A percentile compares a stretch with the other conserved stretches of the same genome.
Conservation (phyloP, 1,284 basidiomycete genomes). For the Microbotryum intermedium region DNA sequence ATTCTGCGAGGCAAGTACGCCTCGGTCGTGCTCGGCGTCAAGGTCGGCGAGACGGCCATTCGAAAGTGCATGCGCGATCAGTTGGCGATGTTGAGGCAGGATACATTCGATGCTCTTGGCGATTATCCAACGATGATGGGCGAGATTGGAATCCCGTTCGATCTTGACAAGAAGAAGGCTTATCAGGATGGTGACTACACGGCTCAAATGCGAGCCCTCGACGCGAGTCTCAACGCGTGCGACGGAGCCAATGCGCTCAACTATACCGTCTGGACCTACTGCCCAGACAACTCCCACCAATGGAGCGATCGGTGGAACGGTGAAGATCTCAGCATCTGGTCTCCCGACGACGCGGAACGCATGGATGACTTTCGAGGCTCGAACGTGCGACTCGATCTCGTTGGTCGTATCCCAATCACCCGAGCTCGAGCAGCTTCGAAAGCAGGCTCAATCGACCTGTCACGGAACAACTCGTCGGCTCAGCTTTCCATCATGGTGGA, state of each 20-base stretch:
- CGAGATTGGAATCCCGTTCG: slow-evolving; percentile 87
- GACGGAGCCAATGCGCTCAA: slow-evolving; percentile 76
- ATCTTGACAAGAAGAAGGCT: slow-evolving; percentile 62
- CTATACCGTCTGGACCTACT: slow-evolving; percentile 89
- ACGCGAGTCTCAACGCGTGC: slow-evolving; percentile 80
- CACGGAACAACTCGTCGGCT: slow-evolving; percentile 2
- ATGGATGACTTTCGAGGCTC: slow-evolving; percentile 14
- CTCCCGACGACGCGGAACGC: slow-evolving; percentile 56
- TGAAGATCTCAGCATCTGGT: slow-evolving; percentile 85
- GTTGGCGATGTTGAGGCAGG: slow-evolving; percentile 66
- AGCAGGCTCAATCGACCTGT: slow-evolving; percentile 1
- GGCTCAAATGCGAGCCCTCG: slow-evolving; percentile 73
- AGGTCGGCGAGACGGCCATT: slow-evolving; percentile 71
- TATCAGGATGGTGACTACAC: slow-evolving; percentile 33
- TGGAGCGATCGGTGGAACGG: slow-evolving; percentile 97
- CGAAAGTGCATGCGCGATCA: slow-evolving; percentile 75
- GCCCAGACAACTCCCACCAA: slow-evolving; percentile 59
- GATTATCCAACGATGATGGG: slow-evolving; percentile 88
- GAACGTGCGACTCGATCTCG: slow-evolving; percentile 4
- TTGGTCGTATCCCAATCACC: slow-evolving; percentile 1
- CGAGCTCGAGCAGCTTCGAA: slow-evolving; percentile 1
- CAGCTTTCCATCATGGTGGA: background rate
- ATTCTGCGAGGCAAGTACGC: slow-evolving; percentile 73
- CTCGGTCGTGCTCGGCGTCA: slow-evolving; percentile 45
- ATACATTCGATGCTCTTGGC: slow-evolving; percentile 50